Evolutionary conservation across 148 eudicot genomes (phyloP), one percentile per base, ranked within the genome.

Genomic region (Polygonum maritimum): DNA sequence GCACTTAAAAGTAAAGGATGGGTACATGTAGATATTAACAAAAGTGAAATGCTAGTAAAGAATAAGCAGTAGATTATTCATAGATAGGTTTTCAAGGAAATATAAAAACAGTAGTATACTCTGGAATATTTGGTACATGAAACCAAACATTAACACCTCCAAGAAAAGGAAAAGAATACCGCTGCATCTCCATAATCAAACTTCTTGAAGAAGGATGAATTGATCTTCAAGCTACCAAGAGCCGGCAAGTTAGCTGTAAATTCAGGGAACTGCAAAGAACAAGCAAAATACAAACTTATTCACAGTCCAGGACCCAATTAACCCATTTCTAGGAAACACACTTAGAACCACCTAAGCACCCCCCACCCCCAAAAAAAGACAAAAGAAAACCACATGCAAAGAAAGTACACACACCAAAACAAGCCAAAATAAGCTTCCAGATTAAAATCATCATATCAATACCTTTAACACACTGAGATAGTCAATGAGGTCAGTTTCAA

Each of bases 401-500:
- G 10, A 62, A 9, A 57, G 33, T 8, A 8, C 31, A 57, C 55
- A 49, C 12, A 62, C 69, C 69, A 3, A 5, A 62, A 57, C 63
- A 57, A 9, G 33, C 33, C 33, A 63, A 63, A 9, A 11, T 33
- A 57, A 22, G 31, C 12, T 57, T 33, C 39, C 40, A 33, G 39
- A 63, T 63, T n/a, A 63, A 13, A 33, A 63, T 63, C 45, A 35
- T 36, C 21, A 38, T 38, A 67, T 15, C 5, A 21, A 51, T 89
- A 95, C 98, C 98, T 95, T 95, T 73, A 95, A 78, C 44, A 88
- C 86, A 75, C 78, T 80, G 44, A 95, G 84, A 85, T 95, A 95
- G 71, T 88, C 91, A 62, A 90, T 75, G 60, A 95, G 87, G 75
- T 95, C 98, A 70, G 76, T 86, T 84, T 95, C 98, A 87, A 95